phyloP scores from a whole-genome alignment of 2,329 filamentous ascomycete species.

The Fusarium fujikuroi region DNA sequence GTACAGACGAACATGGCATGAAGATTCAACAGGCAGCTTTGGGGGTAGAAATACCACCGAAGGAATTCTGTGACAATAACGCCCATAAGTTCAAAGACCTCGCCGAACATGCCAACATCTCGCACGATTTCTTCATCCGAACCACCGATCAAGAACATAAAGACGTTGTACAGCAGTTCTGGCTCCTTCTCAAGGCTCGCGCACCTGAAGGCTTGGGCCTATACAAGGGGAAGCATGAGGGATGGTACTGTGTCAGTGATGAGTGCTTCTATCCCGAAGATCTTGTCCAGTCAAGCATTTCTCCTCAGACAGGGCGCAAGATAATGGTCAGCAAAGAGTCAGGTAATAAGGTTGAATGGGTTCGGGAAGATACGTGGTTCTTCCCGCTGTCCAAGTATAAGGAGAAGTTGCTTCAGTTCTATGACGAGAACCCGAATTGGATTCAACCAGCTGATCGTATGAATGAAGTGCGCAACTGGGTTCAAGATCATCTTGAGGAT shows the following conservation, averaged over 20 bases:
- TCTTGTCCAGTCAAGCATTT: conserved; percentile 77
- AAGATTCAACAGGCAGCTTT: conserved; percentile 90
- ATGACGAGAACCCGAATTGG: conserved; percentile 79
- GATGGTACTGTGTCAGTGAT: conserved; percentile 97
- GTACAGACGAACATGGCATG: conserved; percentile 97
- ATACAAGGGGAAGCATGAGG: conserved; percentile 86
- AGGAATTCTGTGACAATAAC: conserved; percentile 89
- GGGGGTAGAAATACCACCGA: conserved; percentile 56
- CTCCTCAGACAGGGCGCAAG: conserved; percentile 83
- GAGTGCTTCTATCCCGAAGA: conserved; percentile 93
- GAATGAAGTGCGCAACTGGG: conserved; percentile 81
- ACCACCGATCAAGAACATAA: conserved; percentile 88
- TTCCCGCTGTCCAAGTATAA: conserved; percentile 88
- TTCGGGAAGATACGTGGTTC: conserved; percentile 92
- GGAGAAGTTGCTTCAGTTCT: conserved; percentile 82
- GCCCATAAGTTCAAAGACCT: conserved; percentile 82
- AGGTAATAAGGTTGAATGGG: conserved; percentile 94
- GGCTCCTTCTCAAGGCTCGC: conserved; percentile 74
- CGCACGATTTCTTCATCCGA: conserved; percentile 88
- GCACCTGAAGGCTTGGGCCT: conserved; percentile 74
- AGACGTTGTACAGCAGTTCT: conserved; percentile 88
- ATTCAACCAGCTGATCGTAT: conserved; percentile 78
- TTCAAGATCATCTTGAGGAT: conserved; percentile 82
- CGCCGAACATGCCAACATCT: conserved; percentile 74
- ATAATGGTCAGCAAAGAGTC: conserved; percentile 87